Conservation (phyloP, 331 rosid species). For the Spiraea crenata region DNA sequence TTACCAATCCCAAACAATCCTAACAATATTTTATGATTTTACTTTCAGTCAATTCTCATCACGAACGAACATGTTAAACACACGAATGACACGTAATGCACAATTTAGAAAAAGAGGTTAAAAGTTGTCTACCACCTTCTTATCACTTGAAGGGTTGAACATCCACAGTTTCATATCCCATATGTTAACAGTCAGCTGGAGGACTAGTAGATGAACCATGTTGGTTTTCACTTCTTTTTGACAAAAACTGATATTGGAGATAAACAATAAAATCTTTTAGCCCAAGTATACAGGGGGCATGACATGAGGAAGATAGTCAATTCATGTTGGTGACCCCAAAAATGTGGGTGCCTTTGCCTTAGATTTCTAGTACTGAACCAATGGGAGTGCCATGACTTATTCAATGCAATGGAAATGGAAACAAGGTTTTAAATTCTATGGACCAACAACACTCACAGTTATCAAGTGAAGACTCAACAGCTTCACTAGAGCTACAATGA, state of each 20-base stretch:
- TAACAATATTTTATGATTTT: not conserved
- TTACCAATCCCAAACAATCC: not conserved
- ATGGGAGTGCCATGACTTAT: not conserved
- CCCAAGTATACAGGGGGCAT: not conserved
- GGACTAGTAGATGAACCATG: not conserved
- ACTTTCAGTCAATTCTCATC: too few relatives aligned
- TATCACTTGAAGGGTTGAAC: too few relatives aligned
- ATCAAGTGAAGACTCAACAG: not conserved
- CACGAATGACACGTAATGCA: too few relatives aligned
- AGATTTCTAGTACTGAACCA: not conserved
- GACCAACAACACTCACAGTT: conserved; percentile 16
- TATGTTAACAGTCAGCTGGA: not conserved
- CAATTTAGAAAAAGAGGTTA: too few relatives aligned
- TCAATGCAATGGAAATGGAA: not conserved
- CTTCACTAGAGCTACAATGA: too few relatives aligned
- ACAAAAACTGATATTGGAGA: not conserved
- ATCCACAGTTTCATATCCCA: too few relatives aligned
- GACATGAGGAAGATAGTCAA: too few relatives aligned
- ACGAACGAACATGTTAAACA: too few relatives aligned
- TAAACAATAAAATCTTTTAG: not conserved
- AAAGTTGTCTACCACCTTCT: too few relatives aligned
- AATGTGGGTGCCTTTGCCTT: not conserved
- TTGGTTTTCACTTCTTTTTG: not conserved
- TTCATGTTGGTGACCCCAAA: too few relatives aligned
- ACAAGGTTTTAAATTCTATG: conserved; percentile 14